Evolutionary conservation across 2,329 filamentous ascomycete genomes (phyloP).

Genomic region (Ophiostoma perfectum): DNA sequence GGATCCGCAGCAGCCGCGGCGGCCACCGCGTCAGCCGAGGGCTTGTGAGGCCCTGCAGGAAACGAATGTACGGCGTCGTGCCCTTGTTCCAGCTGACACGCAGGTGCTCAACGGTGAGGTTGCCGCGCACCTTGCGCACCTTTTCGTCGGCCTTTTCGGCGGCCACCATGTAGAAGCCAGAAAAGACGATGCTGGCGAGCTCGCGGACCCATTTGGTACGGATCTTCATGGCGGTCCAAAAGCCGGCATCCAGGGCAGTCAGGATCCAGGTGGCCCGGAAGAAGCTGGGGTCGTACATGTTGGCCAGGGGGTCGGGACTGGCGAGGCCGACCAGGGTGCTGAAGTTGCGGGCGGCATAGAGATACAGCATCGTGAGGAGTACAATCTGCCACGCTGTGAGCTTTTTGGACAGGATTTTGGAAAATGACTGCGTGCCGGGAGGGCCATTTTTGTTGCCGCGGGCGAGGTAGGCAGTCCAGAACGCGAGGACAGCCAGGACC

Average conservation of each 20-base stretch:
- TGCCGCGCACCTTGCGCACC: slow-evolving; percentile 80
- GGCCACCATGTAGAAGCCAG: slow-evolving; percentile 83
- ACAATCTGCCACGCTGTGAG: slow-evolving; percentile 88
- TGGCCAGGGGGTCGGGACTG: slow-evolving; percentile 86
- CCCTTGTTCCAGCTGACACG: slow-evolving; percentile 94
- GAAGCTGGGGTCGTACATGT: slow-evolving; percentile 86
- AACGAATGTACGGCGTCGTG: slow-evolving; percentile 75
- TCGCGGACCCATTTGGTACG: slow-evolving; percentile 72
- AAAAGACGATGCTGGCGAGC: slow-evolving; percentile 75
- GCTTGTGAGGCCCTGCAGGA: slow-evolving; percentile 65
- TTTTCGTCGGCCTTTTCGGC: slow-evolving; percentile 96
- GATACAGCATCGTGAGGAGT: slow-evolving; percentile 79
- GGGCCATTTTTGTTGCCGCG: slow-evolving; percentile 85
- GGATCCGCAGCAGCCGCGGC: slow-evolving; percentile 77
- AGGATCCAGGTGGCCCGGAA: slow-evolving; percentile 96
- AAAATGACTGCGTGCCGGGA: slow-evolving; percentile 65
- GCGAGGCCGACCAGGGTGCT: slow-evolving; percentile 87
- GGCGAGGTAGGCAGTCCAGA: slow-evolving; percentile 83
- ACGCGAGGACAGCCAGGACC: slow-evolving; percentile 81
- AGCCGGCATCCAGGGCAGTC: slow-evolving; percentile 90
- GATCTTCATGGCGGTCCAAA: slow-evolving; percentile 97
- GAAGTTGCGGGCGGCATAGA: slow-evolving; percentile 90
- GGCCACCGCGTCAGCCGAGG: slow-evolving; percentile 76
- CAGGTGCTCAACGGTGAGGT: slow-evolving; percentile 84
- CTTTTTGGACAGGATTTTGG: slow-evolving; percentile 60